phyloP scores from a whole-genome alignment of 257 asterid species.

The Solanum virginianum region DNA sequence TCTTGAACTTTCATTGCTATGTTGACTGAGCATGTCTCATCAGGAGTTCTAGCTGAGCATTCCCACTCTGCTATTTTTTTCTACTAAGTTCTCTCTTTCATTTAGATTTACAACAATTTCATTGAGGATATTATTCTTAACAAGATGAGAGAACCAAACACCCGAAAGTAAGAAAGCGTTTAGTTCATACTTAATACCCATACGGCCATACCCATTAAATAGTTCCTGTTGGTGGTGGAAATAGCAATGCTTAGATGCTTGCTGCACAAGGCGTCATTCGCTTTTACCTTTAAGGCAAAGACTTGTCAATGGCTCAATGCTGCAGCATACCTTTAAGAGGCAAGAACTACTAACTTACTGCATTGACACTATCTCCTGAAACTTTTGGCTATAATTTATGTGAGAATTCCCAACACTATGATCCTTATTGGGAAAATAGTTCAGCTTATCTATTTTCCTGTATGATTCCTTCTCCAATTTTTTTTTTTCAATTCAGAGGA shows the following conservation, averaged over 20 bases:
- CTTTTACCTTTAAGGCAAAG: not conserved
- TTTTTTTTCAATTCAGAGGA: not conserved
- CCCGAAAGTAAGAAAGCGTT: not conserved
- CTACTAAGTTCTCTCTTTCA: not conserved
- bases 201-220: not conserved
- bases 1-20: not conserved
- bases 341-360: not conserved
- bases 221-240: not conserved
- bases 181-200: not conserved
- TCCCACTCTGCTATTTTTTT: not conserved
- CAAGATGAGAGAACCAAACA: not conserved
- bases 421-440: not conserved
- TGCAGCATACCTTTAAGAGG: not conserved
- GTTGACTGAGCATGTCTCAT: not conserved
- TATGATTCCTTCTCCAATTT: not conserved
- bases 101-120: not conserved
- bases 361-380: not conserved
- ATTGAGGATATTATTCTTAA: not conserved
- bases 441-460: not conserved
- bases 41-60: not conserved
- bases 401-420: not conserved
- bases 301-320: not conserved
- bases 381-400: not conserved
- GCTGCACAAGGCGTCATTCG: not conserved
- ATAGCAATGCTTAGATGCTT: not conserved